Evolutionary conservation across 2,329 filamentous ascomycete genomes (phyloP).

Genomic region (Botrytis tulipae): DNA sequence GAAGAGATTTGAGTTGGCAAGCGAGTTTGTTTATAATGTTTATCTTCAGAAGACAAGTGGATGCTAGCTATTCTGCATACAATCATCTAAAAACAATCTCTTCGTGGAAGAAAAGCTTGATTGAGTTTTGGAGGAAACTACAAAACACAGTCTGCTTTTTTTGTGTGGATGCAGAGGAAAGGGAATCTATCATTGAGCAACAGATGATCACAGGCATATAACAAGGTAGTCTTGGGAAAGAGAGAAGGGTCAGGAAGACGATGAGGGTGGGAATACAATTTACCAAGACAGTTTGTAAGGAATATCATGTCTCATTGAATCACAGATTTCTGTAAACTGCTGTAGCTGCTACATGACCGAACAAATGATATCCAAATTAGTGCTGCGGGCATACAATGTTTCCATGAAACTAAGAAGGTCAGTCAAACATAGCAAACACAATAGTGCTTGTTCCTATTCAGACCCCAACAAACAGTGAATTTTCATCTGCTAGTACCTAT

Average conservation of each 20-base stretch:
- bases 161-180: neutral
- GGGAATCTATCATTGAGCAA: neutral
- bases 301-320: neutral
- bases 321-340: neutral
- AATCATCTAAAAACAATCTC: neutral
- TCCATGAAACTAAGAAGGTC: neutral
- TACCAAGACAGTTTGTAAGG: neutral
- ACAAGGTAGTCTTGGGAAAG: neutral
- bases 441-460: neutral
- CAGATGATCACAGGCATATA: neutral
- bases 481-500: neutral
- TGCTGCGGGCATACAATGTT: neutral
- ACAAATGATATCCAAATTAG: neutral
- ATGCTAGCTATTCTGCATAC: neutral
- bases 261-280: neutral
- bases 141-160: neutral
- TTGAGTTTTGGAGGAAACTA: neutral
- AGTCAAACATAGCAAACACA: neutral
- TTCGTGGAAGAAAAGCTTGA: neutral
- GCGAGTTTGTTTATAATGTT: accelerated
- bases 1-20: neutral
- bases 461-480: neutral
- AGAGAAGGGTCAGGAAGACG: neutral
- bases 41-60: neutral
- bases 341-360: neutral